phyloP scores from a whole-genome alignment of 2,329 filamentous ascomycete species.

The Hymenotorrendiella dingleyae region DNA sequence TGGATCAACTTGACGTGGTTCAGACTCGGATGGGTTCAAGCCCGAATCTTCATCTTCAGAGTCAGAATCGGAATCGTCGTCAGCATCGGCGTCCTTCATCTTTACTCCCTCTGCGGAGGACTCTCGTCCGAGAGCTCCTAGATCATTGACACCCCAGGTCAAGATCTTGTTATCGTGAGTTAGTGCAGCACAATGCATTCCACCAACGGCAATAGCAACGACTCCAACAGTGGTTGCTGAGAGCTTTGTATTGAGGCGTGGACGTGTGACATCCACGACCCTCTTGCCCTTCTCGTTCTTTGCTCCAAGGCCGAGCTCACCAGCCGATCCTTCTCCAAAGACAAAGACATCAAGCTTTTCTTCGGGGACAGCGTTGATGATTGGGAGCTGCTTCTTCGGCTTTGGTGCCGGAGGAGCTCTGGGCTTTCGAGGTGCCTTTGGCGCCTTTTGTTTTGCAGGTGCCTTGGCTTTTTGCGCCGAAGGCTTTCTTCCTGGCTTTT shows the following conservation, averaged over 20 bases:
- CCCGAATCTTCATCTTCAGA: conserved; percentile 40
- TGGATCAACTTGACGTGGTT: conserved; percentile 54
- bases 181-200: conserved; percentile 74
- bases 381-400: conserved; percentile 29
- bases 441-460: no score
- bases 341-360: conserved; percentile 67
- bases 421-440: conserved; percentile 3
- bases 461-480: conserved; percentile 18
- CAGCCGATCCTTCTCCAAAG: conserved; percentile 73
- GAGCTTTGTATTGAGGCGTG: conserved; percentile 61
- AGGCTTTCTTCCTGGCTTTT: conserved; percentile 11
- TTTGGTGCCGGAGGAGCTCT: conserved; percentile 22
- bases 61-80: conserved; percentile 39
- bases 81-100: conserved; percentile 50
- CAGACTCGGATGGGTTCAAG: conserved; percentile 67
- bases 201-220: conserved; percentile 70
- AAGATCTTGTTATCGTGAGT: conserved; percentile 77
- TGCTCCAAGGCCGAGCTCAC: conserved; percentile 74
- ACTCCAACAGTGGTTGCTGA: conserved; percentile 53
- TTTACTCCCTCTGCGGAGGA: conserved; percentile 60
- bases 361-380: conserved; percentile 60
- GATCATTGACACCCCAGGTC: conserved; percentile 85
- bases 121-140: conserved; percentile 71
- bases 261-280: conserved; percentile 67
- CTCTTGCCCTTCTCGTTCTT: conserved; percentile 49